phyloP scores from a whole-genome alignment of 2,329 filamentous ascomycete genomes.

The Zasmidium cellare region DNA sequence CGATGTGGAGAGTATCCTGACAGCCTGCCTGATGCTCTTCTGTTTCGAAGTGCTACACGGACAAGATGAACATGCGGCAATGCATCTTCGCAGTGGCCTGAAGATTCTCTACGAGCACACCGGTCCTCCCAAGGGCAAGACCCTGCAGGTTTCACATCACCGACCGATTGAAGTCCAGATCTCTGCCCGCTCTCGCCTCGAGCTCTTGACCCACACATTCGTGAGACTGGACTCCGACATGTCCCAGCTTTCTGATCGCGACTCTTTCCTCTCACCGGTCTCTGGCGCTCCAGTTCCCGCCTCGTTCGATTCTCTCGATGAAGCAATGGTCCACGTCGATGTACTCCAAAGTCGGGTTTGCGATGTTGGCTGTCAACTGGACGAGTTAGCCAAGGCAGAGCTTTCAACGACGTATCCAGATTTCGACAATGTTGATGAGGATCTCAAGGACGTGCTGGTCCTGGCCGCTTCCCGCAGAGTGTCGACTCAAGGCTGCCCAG shows the following conservation, averaged over 20 bases:
- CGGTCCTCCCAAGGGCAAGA: not conserved
- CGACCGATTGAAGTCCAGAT: not conserved
- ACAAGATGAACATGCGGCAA: slow-evolving; percentile 11
- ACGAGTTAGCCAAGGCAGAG: not conserved
- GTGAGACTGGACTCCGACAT: not conserved
- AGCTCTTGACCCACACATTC: not conserved
- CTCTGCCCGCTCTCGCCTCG: not conserved
- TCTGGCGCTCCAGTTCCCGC: not conserved
- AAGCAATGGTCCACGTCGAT: not conserved
- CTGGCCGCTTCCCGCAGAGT: not conserved
- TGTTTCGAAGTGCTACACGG: slow-evolving; percentile 18
- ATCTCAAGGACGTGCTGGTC: not conserved
- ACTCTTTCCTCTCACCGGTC: not conserved
- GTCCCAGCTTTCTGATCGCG: not conserved
- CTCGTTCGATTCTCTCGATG: not conserved
- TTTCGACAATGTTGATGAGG: not conserved
- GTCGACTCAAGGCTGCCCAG: too few relatives aligned
- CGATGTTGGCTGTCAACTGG: not conserved
- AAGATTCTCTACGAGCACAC: slow-evolving; percentile 8
- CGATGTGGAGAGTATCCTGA: slow-evolving; percentile 14
- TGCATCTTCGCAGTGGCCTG: slow-evolving; percentile 15
- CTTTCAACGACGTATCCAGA: not conserved
- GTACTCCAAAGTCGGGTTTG: not conserved
- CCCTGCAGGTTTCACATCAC: not conserved
- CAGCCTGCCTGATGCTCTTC: slow-evolving; percentile 15